Base-by-base conservation (phyloP, 805 yeast species). In the Lipomyces kockii region DNA sequence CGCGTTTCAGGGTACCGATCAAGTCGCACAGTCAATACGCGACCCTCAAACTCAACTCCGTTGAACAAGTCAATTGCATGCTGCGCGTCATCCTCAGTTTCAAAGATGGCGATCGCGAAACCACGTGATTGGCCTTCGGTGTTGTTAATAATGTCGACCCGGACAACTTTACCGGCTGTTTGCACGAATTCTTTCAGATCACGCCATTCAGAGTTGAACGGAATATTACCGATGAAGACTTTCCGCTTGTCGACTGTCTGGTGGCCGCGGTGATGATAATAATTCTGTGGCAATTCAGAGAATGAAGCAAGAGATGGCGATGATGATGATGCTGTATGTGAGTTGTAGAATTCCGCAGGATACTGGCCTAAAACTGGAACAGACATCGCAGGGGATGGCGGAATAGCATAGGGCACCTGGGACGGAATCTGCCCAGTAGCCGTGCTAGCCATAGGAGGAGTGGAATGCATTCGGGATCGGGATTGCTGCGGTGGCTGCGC, bases 101-200 rank as follows among this genome's bases (percentile, higher is more conserved):
- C 80, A 29, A 86, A 87, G 3, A 83, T 80, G 1, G 86, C 90
- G 59, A 88, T 83, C 0, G 91, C 92, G 79, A 86, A 88, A 1
- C 92, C 92, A 72, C 86, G 83, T 39, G 81, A 75, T 1, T 75
- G 71, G 12, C 86, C 85, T 56, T 78, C 79, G 2, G 66, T 71
- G 58, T 76, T 74, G n/a, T 64, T 72, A 17, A 83, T 81, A 25
- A 82, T 79, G 61, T 82, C 84, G 29, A 82, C 81, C 11, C 78
- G 72, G 25, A 64, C 60, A 17, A 75, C 69, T 56, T 70, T 72
- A 25, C 75, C 78, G 3, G 75, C 75, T 11, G 71, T 52, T 32
- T 73, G 58, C 57, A 78, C 62, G 56, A 68, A 72, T 52, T 72
- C 78, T 60, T 74, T 71, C 46, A 77, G 72, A 56, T 77, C 79